Conservation (phyloP, 192 early-diverging fungal genomes). For the Backusella macrospora region DNA sequence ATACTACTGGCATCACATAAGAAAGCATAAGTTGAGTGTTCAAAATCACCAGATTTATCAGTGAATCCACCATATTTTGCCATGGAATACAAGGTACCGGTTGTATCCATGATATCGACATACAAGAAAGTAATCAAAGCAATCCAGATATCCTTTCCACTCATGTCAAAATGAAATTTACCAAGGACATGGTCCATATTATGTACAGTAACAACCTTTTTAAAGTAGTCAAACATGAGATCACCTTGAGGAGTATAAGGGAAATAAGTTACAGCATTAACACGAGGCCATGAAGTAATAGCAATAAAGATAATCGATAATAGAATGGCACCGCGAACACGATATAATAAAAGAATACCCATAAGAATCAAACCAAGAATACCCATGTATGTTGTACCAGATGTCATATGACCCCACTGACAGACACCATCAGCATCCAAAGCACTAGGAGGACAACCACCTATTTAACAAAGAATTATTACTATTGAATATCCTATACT, state of each 20-base stretch:
- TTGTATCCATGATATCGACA: conserved; percentile 87
- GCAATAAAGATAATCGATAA: conserved; percentile 72
- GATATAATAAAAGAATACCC: conserved; percentile 61
- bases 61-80: conserved; percentile 79
- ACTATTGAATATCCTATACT: too few species aligned
- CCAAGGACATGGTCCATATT: conserved; percentile 59
- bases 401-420: conserved; percentile 60
- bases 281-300: conserved; percentile 74
- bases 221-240: conserved; percentile 68
- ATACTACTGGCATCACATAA: conserved; percentile 69
- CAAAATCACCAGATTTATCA: conserved; percentile 77
- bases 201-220: conserved; percentile 70
- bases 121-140: conserved; percentile 85
- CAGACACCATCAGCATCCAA: conserved; percentile 65
- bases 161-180: conserved; percentile 64
- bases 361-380: conserved; percentile 77
- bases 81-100: conserved; percentile 86
- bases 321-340: conserved; percentile 72
- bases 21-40: conserved; percentile 77
- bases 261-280: conserved; percentile 73
- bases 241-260: conserved; percentile 66
- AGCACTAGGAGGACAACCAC: conserved; percentile 59
- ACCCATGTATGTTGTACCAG: conserved; percentile 58
- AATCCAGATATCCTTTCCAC: conserved; percentile 69
- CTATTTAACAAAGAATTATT: not conserved